These are phyloP conservation scores for Alnus glutinosa DNA, from an alignment of 306 rosid species.

Conservation along the genomic window DNA sequence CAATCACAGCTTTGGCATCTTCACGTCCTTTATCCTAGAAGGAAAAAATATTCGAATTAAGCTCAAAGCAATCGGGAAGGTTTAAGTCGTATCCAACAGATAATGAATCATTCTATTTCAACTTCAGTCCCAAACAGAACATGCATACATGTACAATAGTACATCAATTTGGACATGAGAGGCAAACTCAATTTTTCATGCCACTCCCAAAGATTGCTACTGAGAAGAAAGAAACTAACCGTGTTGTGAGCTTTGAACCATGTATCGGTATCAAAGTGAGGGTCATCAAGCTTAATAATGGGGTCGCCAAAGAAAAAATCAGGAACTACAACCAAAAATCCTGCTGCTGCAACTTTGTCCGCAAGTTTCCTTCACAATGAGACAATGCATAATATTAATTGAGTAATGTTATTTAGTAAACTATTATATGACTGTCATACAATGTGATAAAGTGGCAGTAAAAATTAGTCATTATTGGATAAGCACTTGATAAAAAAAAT, in stretches of 20 bases:
- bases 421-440: no score
- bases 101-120: neutral
- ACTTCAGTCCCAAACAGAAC: neutral
- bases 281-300: conserved; percentile 29
- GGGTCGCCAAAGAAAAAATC: conserved; percentile 53
- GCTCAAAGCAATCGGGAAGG: neutral
- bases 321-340: conserved; percentile 64
- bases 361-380: conserved; percentile 56
- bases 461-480: no score
- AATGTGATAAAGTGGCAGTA: no score
- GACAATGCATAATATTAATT: neutral
- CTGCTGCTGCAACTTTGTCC: conserved; percentile 52
- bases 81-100: neutral
- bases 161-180: neutral
- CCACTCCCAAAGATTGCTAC: neutral
- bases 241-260: conserved; percentile 46
- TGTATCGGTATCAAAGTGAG: conserved; percentile 23
- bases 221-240: conserved; percentile 31
- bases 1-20: conserved; percentile 46
- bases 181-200: neutral
- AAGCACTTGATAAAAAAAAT: no score
- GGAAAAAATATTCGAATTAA: neutral
- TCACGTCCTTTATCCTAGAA: conserved; percentile 53
- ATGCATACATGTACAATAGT: conserved; percentile 1
- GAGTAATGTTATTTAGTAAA: no score